Base-by-base conservation (phyloP, 2,329 filamentous ascomycete genomes). In the Botrytis tulipae region DNA sequence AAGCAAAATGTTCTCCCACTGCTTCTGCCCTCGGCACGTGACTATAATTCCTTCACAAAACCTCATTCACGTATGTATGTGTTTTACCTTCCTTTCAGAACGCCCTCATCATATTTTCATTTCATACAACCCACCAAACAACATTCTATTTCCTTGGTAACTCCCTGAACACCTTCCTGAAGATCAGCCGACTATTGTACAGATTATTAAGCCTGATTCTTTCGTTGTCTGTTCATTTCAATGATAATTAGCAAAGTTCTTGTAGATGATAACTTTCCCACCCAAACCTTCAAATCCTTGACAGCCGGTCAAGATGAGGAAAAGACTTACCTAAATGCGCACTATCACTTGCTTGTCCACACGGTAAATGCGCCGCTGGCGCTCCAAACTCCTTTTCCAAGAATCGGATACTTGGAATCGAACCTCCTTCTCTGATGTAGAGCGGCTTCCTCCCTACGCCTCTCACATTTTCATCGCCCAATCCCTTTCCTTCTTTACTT, bases 371-470 rank as follows among this genome's bases (percentile, higher is more conserved):
- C 0, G 95, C 95, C 0, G 96, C 95, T 0, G 95, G 94, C 0
- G 96, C 96, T 4, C 88, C 87, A 80, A 98, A 98, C 79, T 97
- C 94, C 84, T 97, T 97, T 82, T 98, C 95, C 54, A 98, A 81
- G 80, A 98, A 98, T 9, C 96, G 86, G 73, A 98, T 98, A 0
- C 93, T 93, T 0, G 96, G 96, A 77, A 99, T 99, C 0, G 93
- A 97, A 8, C 96, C 96, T 20, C 96, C 96, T 83, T 99, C 96
- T 16, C 96, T 89, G 77, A 99, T 99, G 81, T 97, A 98, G 5
- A 99, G 86, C 0, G 95, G 95, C 78, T 91, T 92, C 12, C 84
- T 82, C 18, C 80, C 80, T 32, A 46, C 40, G 25, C 51, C 37
- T 66, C 75, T 78, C 16, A 71, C 63, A 54, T 37, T 66, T 37